A percentile compares a stretch with the other conserved stretches of the same genome.
Evolutionary conservation across 495 filamentous ascomycete species (phyloP).

Genomic region (Letharia columbiana): DNA sequence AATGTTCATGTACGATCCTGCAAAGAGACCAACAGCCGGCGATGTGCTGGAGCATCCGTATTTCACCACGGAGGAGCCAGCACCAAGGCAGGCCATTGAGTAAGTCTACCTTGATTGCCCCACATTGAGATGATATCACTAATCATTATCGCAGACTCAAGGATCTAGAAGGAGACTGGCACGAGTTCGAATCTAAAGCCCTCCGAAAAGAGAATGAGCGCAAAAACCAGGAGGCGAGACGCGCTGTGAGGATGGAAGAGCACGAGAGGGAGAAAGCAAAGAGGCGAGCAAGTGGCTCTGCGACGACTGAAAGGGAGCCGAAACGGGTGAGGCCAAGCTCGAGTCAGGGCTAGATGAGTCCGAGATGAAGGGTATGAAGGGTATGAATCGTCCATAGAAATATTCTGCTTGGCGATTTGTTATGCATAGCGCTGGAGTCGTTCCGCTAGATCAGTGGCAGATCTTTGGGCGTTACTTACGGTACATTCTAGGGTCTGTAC

Average conservation of each 20-base stretch:
- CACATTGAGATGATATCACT: constrained; percentile 22
- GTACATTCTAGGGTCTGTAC: background rate
- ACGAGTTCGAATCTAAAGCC: constrained; percentile 97
- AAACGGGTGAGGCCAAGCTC: constrained; percentile 23
- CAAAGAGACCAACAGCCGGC: constrained; percentile 71
- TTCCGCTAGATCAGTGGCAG: background rate
- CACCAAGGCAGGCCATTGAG: constrained; percentile 70
- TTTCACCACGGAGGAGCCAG: constrained; percentile 75
- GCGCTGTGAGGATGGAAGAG: constrained; percentile 35
- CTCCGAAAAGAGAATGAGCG: constrained; percentile 82
- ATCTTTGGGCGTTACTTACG: background rate
- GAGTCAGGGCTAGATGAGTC: constrained; percentile 16
- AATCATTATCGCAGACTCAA: constrained; percentile 52
- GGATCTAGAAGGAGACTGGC: constrained; percentile 90
- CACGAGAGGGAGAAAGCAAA: constrained; percentile 48
- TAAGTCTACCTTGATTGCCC: constrained; percentile 40
- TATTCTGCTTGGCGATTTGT: background rate
- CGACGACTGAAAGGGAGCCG: constrained; percentile 20
- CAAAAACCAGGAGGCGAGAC: constrained; percentile 63
- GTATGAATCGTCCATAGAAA: background rate
- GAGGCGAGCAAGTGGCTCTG: constrained; percentile 31
- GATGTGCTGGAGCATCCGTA: constrained; percentile 86
- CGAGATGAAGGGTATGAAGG: constrained; percentile 15
- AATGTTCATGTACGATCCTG: constrained; percentile 84
- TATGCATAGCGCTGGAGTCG: constrained; percentile 20